phyloP scores from a whole-genome alignment of 805 yeast species.

The Candida boleticola region DNA sequence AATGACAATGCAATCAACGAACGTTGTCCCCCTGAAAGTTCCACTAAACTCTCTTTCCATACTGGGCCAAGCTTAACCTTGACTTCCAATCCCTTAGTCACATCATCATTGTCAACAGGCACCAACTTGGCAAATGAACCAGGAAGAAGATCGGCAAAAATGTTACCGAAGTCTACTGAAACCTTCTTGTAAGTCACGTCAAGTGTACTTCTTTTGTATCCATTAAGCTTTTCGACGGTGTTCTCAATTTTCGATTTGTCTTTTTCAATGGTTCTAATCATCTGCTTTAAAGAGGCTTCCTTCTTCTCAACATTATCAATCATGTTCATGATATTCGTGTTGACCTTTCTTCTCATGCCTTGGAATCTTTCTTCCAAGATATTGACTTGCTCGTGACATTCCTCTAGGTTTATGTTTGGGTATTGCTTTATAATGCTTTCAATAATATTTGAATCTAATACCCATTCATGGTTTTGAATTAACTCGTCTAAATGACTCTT shows the following conservation, averaged over 20 bases:
- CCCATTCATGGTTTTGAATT: conserved; percentile 66
- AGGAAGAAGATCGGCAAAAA: conserved; percentile 85
- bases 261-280: conserved; percentile 83
- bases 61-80: conserved; percentile 85
- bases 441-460: conserved; percentile 60
- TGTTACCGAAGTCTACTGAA: conserved; percentile 82
- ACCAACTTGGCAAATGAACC: conserved; percentile 88
- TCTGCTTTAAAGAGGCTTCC: conserved; percentile 68
- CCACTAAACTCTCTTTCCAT: conserved; percentile 95
- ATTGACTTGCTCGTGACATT: conserved; percentile 55
- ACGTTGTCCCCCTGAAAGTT: conserved; percentile 95
- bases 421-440: conserved; percentile 57
- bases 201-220: conserved; percentile 79
- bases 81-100: conserved; percentile 87
- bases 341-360: conserved; percentile 77
- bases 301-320: conserved; percentile 90
- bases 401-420: conserved; percentile 60
- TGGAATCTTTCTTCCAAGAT: conserved; percentile 58
- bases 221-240: conserved; percentile 79
- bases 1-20: conserved; percentile 90
- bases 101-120: conserved; percentile 74
- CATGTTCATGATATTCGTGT: conserved; percentile 84
- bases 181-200: conserved; percentile 85
- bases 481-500: conserved; percentile 43
- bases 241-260: conserved; percentile 88